Evolutionary conservation across 441 rosid genomes (phyloP), one percentile per base, ranked within the genome.

Genomic region (Cnidoscolus chayamansa): DNA sequence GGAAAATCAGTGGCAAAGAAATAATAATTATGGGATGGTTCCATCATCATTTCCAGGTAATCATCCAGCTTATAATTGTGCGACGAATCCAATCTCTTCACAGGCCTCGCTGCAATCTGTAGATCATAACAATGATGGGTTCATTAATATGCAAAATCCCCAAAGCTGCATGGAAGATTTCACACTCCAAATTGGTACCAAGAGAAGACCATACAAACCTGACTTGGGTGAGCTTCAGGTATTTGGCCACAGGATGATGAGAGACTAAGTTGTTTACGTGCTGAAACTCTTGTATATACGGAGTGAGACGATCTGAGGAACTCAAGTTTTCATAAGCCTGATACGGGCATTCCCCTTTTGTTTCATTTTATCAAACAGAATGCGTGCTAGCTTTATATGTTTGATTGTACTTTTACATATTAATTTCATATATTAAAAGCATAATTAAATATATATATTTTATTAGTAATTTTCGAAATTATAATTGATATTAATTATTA

Each of bases 141-240:
- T 72, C 2, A 68, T 65, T 7, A 70, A 55, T n/a, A 72, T 84
- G 82, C 87, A 79, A 40, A 86, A 82, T 45, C 71, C 81, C 11
- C 83, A 86, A 37, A 82, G 84, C 69, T 83, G 87, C 35, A 40
- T 40, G 76, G 86, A 84, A 17, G 90, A 82, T 2, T 74, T 84
- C 50, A 77, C 75, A 56, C 78, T 80, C 75, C 92, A 82, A 72
- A 80, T 74, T 16, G 58, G 82, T 51, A 74, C 88, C 68, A 90
- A 78, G 82, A 94, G 87, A 75, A 89, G 90, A 80, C 81, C 84
- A 11, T 78, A 68, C 74, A 61, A 49, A 32, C 76, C 67, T 67
- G 98, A 91, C 50, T 69, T 89, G 78, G 84, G 97, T 72, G 98
- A 94, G 86, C 97, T 94, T 79, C 97, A 94, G 73, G 93, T 89